These are phyloP conservation scores for Bassia scoparia DNA, from an alignment of 148 eudicot genomes.

Conservation along the genomic window DNA sequence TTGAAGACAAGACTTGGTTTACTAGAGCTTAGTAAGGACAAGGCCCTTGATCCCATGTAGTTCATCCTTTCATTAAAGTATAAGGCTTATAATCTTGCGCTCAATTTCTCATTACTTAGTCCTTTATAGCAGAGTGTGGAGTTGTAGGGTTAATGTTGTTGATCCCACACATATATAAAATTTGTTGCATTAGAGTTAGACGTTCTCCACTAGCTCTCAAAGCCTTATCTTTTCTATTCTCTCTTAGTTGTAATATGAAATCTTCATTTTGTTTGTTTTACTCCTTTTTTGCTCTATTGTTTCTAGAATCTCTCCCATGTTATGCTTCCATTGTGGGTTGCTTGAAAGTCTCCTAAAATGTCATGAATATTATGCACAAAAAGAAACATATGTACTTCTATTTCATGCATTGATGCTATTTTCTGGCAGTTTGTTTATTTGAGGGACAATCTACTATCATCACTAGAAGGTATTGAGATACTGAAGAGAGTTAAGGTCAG, in stretches of 20 bases:
- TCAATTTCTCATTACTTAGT: too few relatives aligned
- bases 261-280: background rate
- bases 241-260: background rate
- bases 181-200: too few relatives aligned
- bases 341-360: background rate
- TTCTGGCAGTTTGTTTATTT: conserved; percentile 90
- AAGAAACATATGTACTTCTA: background rate
- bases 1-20: background rate
- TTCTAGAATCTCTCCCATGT: too few relatives aligned
- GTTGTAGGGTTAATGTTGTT: background rate
- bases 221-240: background rate
- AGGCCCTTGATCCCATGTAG: background rate
- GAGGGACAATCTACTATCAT: conserved; percentile 83
- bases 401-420: conserved; percentile 15
- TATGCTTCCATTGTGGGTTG: background rate
- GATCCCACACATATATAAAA: too few relatives aligned
- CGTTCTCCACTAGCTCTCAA: background rate
- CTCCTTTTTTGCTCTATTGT: conserved; percentile 7
- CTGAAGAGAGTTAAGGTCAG: conserved; percentile 86
- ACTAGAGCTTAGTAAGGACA: background rate
- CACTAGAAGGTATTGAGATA: conserved; percentile 85
- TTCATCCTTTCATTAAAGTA: too few relatives aligned
- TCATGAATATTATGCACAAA: background rate
- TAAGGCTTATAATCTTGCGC: too few relatives aligned
- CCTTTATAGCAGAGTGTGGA: background rate